These are phyloP conservation scores for Huntiella moniliformis DNA, from an alignment of 2,329 filamentous ascomycete genomes.

Conservation along the genomic window DNA sequence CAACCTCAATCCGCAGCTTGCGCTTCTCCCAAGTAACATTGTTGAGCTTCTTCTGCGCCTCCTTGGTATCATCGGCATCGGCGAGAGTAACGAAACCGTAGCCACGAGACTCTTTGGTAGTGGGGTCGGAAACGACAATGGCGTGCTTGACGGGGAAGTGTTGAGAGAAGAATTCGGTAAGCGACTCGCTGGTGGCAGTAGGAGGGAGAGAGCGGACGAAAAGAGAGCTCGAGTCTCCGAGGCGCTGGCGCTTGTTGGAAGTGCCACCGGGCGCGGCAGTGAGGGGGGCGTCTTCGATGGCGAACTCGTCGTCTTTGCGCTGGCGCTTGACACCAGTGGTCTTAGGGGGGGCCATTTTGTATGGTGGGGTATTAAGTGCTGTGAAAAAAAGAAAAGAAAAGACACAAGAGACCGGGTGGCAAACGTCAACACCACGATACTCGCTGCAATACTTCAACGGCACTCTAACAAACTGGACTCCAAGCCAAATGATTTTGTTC, in stretches of 20 bases:
- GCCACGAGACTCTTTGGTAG: slow-evolving; percentile 73
- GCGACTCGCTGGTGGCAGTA: slow-evolving; percentile 57
- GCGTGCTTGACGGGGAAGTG: slow-evolving; percentile 92
- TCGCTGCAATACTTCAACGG: neutral
- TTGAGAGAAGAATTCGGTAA: slow-evolving; percentile 83
- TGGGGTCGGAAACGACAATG: slow-evolving; percentile 70
- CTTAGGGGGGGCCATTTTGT: slow-evolving; percentile 16
- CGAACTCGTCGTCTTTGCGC: slow-evolving; percentile 16
- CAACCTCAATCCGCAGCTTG: slow-evolving; percentile 71
- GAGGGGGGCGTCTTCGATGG: slow-evolving; percentile 18
- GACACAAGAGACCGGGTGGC: slow-evolving; percentile 2
- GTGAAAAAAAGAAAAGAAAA: slow-evolving; percentile 6
- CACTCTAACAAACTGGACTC: neutral
- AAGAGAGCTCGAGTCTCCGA: slow-evolving; percentile 50
- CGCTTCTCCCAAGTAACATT: slow-evolving; percentile 60
- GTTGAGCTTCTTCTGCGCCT: slow-evolving; percentile 65
- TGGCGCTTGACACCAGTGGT: slow-evolving; percentile 21
- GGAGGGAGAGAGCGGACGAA: slow-evolving; percentile 79
- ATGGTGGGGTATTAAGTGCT: neutral
- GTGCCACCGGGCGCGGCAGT: slow-evolving; percentile 14
- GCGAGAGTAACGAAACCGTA: slow-evolving; percentile 96
- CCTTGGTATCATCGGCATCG: slow-evolving; percentile 73
- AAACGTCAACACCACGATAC: slow-evolving; percentile 3
- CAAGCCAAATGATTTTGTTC: neutral
- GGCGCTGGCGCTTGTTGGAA: slow-evolving; percentile 33